Conservation (phyloP, 2,329 filamentous ascomycete genomes). For the Tolypocladium cylindrosporum region DNA sequence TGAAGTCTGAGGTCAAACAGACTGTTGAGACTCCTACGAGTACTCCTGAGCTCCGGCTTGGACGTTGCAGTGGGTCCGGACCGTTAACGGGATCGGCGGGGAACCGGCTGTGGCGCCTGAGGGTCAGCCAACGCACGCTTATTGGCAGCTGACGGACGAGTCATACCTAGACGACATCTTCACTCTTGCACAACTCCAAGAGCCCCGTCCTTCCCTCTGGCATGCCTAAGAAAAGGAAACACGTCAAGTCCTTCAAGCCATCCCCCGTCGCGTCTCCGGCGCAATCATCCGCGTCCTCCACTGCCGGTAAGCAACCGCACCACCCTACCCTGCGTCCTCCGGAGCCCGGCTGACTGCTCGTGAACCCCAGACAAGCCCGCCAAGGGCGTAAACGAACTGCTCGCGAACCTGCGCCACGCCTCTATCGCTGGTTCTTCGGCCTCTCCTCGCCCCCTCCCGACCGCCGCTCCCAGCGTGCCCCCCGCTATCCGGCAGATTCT, state of each 20-base stretch:
- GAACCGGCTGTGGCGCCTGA: not conserved
- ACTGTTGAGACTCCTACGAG: not conserved
- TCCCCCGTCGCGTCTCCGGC: slow-evolving; percentile 40
- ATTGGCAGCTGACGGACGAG: not conserved
- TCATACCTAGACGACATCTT: not conserved
- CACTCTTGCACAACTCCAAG: not conserved
- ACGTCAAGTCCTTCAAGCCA: slow-evolving; percentile 47
- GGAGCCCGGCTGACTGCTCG: not conserved
- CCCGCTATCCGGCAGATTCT: slow-evolving; percentile 49
- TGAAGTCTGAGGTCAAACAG: not conserved
- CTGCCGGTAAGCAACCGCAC: slow-evolving; percentile 14
- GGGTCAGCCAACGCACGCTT: not conserved
- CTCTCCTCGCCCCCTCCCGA: slow-evolving; percentile 15
- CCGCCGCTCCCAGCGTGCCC: slow-evolving; percentile 42
- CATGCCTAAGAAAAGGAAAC: slow-evolving; percentile 57
- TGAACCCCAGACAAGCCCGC: slow-evolving; percentile 17
- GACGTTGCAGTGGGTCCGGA: not conserved
- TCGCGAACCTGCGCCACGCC: slow-evolving; percentile 44
- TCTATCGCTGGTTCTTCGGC: slow-evolving; percentile 17
- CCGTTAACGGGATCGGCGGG: not conserved
- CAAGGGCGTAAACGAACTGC: slow-evolving; percentile 47
- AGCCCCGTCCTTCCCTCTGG: slow-evolving; percentile 10
- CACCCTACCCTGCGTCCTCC: not conserved
- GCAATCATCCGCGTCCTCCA: slow-evolving; percentile 15
- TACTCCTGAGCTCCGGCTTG: not conserved